Evolutionary conservation across 2,329 filamentous ascomycete genomes (phyloP), one percentile per base, ranked within the genome.

Genomic region (Acephala macrosclerotiorum): DNA sequence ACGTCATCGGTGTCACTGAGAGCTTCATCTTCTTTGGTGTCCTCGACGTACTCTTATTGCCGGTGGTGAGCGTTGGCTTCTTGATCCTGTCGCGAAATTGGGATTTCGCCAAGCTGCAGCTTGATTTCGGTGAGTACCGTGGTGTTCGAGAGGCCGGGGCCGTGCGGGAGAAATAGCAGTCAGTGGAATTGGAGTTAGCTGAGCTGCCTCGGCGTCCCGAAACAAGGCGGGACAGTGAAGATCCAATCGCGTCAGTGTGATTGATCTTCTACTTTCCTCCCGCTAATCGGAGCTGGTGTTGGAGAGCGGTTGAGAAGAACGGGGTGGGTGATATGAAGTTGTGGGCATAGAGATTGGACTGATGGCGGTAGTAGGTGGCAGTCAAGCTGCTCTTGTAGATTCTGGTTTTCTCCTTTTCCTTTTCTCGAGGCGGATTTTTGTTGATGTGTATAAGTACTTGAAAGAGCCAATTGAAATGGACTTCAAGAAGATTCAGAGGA

Each of bases 11-110:
- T 1, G 85, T 87, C 0, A 88, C 91, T 72, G 85, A 84, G 0
- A 88, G 91, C 73, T 86, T 87, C n/a, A 79, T 90, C 65, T 90
- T 91, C 74, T 91, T 91, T 73, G 87, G 88, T 51, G 78, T 91
- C 3, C 80, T 91, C 0, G 89, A 91, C 63, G 76, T 91, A 7
- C 66, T 90, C 3, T 83, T 88, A 5, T 91, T 91, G 79, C 87
- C 87, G 0, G 79, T 85, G 7, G 90, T 90, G 68, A 85, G 85
- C n/a, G 25, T 61, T 55, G 45, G 49, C 7, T 60, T 69, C 57
- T 56, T 69, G 36, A 14, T 60, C 35, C 49, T 68, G 33, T 64
- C 62, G 1, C 57, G 20, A 26, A 60, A 47, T 20, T 64, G 62
- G 62, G 62, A 64, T 64, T 64, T 60, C 20, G 33, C 4, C 1